Evolutionary conservation across 176 grass and related monocot genomes (phyloP), one percentile per base, ranked within the genome.

Genomic region (Cocos nucifera): DNA sequence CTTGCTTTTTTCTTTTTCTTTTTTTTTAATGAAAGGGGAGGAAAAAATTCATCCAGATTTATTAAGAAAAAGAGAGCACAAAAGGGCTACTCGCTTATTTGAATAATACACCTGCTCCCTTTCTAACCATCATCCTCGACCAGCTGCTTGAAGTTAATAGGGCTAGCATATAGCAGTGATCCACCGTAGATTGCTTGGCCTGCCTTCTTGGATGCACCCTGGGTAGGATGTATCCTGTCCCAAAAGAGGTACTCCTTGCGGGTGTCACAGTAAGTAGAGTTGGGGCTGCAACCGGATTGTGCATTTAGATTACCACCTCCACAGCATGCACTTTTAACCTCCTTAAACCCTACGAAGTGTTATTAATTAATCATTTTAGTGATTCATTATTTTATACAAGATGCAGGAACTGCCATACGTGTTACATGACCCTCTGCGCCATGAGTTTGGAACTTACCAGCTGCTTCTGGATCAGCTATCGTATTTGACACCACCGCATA

Each of bases 261-360:
- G 17, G 88, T 66, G 23, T 44, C 49, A 30, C 84, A 95, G 64
- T 66, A 95, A 19, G 59, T 77, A 30, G 89, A 59, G 55, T 58
- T 85, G 4, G 84, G 78, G 10, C 39, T 77, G 72, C 89, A 94
- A 12, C 19, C 61, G 17, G 54, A 55, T 56, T 74, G 63, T 2
- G 84, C 89, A 55, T 88, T 85, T 17, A 88, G 69, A 39, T 66
- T 82, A 19, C 89, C 89, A 18, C 67, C 55, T 56, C 89, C 81
- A 27, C 78, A 88, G 63, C 84, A 95, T 57, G 81, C 84, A 32
- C 56, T 95, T 60, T 77, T 64, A 56, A 95, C 78, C 53, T 95
- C 89, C 51, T 62, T 49, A 24, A 85, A 55, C 5, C 85, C 85
- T 85, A 56, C 3, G 1, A 39, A n/a, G n/a, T 1, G 17, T 17